phyloP scores from a whole-genome alignment of 1,284 basidiomycete species.

The Apiotrichum sp. region DNA sequence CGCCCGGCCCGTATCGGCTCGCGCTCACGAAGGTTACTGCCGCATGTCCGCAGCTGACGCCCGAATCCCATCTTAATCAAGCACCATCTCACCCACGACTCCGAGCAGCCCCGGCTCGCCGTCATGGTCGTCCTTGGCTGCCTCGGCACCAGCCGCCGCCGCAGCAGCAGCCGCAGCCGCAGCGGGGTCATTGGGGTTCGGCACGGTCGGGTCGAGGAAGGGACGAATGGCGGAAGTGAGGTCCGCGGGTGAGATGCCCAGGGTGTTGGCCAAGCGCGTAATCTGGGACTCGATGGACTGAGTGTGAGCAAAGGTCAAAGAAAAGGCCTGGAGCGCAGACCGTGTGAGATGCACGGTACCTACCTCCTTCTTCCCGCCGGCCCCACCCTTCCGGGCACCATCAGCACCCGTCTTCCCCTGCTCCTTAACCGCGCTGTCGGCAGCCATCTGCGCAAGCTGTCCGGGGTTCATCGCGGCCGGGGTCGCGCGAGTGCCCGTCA shows the following conservation, averaged over 20 bases:
- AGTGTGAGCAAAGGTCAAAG: too few species aligned
- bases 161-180: constrained; percentile 9
- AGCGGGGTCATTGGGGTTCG: constrained; percentile 31
- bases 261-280: constrained; percentile 35
- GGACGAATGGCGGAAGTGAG: constrained; percentile 42
- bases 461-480: constrained; percentile 18
- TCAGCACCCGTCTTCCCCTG: too few species aligned
- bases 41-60: background rate
- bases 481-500: constrained; percentile 32
- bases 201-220: constrained; percentile 43
- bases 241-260: constrained; percentile 45
- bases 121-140: constrained; percentile 8
- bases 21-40: too few species aligned
- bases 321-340: too few species aligned
- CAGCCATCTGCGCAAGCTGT: constrained; percentile 11
- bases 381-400: too few species aligned
- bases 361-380: too few species aligned
- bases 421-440: constrained; percentile 2
- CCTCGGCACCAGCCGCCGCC: constrained; percentile 7
- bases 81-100: constrained; percentile 41
- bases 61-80: constrained; percentile 28
- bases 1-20: too few species aligned
- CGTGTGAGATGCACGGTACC: too few species aligned
- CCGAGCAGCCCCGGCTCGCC: constrained; percentile 32
- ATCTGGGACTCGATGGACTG: constrained; percentile 41